phyloP scores from a whole-genome alignment of 139 green algal genomes.

The Eudorina sp. region DNA sequence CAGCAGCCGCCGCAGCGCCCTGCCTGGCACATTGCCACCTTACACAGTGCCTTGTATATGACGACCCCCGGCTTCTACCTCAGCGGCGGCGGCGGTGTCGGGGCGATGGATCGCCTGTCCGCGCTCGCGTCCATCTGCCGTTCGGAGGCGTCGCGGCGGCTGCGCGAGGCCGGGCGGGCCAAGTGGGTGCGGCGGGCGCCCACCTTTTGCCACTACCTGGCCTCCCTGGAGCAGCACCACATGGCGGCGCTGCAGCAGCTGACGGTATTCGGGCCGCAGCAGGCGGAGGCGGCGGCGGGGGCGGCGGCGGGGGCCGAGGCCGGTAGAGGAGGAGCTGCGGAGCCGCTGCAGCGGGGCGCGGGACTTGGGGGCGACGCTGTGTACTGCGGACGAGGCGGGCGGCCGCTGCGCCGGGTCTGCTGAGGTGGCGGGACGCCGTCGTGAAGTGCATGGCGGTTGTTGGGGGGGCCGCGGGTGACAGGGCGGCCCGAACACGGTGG shows the following conservation, averaged over 20 bases:
- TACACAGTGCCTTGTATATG: neutral
- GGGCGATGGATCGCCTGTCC: neutral
- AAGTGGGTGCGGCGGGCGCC: neutral
- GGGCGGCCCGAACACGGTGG: no score
- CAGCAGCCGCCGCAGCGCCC: no score
- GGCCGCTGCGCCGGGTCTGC: neutral
- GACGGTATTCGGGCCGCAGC: neutral
- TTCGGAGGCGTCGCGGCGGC: neutral
- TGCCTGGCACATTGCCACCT: neutral
- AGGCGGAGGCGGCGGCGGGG: neutral
- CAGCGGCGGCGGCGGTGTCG: neutral
- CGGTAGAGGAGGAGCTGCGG: neutral
- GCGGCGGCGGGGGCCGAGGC: neutral
- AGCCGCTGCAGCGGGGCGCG: neutral
- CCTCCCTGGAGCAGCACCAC: neutral
- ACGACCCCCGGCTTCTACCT: neutral
- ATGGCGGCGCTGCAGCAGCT: slow-evolving; percentile 2
- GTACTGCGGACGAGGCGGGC: neutral
- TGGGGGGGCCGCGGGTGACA: no score
- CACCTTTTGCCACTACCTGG: slow-evolving; percentile 4
- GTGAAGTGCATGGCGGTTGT: no score
- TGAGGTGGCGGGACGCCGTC: neutral
- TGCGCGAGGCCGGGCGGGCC: neutral
- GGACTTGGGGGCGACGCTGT: neutral
- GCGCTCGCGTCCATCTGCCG: neutral